phyloP scores from a whole-genome alignment of 345 rosid genomes.

The Salix brachista region DNA sequence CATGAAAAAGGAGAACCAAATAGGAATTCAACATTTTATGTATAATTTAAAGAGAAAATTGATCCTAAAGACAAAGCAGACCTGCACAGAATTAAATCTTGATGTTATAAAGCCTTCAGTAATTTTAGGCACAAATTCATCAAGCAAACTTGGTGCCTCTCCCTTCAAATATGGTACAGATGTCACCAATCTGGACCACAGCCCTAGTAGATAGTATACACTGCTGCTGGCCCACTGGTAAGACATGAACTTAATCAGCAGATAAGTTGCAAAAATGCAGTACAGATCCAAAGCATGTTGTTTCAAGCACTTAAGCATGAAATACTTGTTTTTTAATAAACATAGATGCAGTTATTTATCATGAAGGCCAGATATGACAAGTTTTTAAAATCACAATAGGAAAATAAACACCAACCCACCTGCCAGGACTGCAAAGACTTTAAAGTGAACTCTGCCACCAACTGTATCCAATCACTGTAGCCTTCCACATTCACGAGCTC shows the following conservation, averaged over 20 bases:
- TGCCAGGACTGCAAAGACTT: slow-evolving; percentile 98
- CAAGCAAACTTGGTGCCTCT: slow-evolving; percentile 95
- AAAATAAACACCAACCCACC: slow-evolving; percentile 39
- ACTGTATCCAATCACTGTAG: slow-evolving; percentile 93
- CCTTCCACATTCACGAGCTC: slow-evolving; percentile 99
- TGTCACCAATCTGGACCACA: slow-evolving; percentile 93
- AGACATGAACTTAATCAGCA: slow-evolving; percentile 22
- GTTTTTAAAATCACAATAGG: background rate
- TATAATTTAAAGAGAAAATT: background rate
- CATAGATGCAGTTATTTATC: background rate
- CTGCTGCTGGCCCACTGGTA: slow-evolving; percentile 99
- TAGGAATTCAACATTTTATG: background rate
- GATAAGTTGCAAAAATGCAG: slow-evolving; percentile 5
- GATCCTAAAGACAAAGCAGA: slow-evolving; percentile 13
- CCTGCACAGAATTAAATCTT: slow-evolving; percentile 96
- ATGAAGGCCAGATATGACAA: background rate
- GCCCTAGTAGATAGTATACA: slow-evolving; percentile 90
- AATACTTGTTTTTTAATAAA: background rate
- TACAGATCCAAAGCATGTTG: background rate
- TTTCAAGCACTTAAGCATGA: background rate
- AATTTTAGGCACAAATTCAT: slow-evolving; percentile 96
- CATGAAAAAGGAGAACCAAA: slow-evolving; percentile 5
- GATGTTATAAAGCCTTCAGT: slow-evolving; percentile 93
- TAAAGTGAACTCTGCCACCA: slow-evolving; percentile 93
- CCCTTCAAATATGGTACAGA: slow-evolving; percentile 94